Conservation (phyloP, 371 early-diverging fungal genomes). For the Dipsacomyces acuminosporus region DNA sequence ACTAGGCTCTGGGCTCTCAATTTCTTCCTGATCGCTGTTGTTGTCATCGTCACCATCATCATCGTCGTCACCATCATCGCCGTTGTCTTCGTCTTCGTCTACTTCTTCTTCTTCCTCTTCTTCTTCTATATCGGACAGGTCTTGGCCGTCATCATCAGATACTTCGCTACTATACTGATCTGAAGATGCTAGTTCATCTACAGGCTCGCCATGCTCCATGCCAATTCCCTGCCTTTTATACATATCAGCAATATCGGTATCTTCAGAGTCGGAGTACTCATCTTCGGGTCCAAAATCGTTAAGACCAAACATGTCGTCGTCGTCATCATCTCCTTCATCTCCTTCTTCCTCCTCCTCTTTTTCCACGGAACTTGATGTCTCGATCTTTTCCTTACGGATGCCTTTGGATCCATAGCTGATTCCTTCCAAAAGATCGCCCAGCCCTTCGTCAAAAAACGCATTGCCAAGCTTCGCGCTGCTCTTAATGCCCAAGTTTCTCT, state of each 20-base stretch:
- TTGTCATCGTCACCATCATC: constrained; percentile 17
- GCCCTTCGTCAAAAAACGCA: constrained; percentile 58
- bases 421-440: constrained; percentile 50
- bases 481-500: constrained; percentile 74
- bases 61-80: constrained; percentile 12
- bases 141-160: constrained; percentile 7
- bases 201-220: constrained; percentile 15
- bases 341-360: constrained; percentile 31
- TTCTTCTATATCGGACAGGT: too few relatives aligned
- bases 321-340: constrained; percentile 19
- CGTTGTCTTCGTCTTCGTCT: constrained; percentile 2
- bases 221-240: constrained; percentile 35
- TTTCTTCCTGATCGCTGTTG: constrained; percentile 5
- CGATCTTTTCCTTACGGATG: not conserved
- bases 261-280: constrained; percentile 21
- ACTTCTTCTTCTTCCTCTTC: not conserved
- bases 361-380: constrained; percentile 6
- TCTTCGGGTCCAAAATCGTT: constrained; percentile 36
- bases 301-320: constrained; percentile 42
- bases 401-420: constrained; percentile 48
- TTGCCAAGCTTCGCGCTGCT: constrained; percentile 52
- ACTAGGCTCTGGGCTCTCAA: not conserved
- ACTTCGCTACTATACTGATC: constrained; percentile 6
- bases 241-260: constrained; percentile 36
- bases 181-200: too few relatives aligned